Evolutionary conservation across 148 eudicot genomes (phyloP), one percentile per base, ranked within the genome.

Genomic region (Fagopyrum esculentum): DNA sequence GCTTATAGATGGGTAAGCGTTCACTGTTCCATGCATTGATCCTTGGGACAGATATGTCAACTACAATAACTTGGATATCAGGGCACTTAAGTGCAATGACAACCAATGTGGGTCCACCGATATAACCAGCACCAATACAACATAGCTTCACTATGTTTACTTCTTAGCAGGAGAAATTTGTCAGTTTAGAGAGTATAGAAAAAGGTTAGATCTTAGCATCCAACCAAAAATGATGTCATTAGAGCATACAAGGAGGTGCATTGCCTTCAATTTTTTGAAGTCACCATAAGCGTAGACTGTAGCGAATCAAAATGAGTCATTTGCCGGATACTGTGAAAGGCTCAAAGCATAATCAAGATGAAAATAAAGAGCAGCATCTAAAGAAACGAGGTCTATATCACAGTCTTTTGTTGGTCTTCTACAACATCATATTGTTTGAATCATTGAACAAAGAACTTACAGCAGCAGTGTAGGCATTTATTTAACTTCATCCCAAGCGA

Each of bases 1-100:
- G 81, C 73, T 78, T 77, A 13, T 78, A 78, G 64, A 78, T 78
- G n/a, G 81, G 81, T 1, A 78, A 74, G 0, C 66, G 81, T 6
- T 78, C 81, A 22, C 77, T 73, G 81, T 78, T 78, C 81, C 81
- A 78, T 1, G 77, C 81, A 10, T 50, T 78, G 81, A 74, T 78
- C 51, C 81, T 30, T 13, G 73, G 35, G 2, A 74, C 64, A 16
- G 81, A 63, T 7, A 78, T 74, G 44, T 78, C 81, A 19, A 78
- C 81, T 35, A 78, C 81, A 1, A 68, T 57, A 7, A 78, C 81
- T 78, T 73, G 51, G 22, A 78, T 74, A 11, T 73, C 73, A 3
- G 77, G 81, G 35, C 81, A 78, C 73, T 78, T 78, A 40, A 78
- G 55, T 29, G 81, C 77, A 30, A 78, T 78, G 50, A 78, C 81